Conservation (phyloP, 2,329 filamentous ascomycete genomes). For the Mollisiaceae sp. region DNA sequence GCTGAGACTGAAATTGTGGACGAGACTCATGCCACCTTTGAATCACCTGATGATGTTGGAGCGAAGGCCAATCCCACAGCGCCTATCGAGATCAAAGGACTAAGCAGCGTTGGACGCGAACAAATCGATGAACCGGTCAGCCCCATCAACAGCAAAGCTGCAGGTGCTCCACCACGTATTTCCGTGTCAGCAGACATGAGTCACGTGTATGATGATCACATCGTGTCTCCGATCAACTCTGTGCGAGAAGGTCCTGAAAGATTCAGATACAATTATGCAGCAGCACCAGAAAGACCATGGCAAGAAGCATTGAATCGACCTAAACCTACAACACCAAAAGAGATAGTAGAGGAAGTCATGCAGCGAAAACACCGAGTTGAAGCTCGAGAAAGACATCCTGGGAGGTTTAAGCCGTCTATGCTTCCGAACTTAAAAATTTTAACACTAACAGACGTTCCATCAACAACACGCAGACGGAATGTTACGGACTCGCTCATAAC, state of each 20-base stretch:
- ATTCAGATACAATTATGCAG: constrained; percentile 21
- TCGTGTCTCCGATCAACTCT: not conserved
- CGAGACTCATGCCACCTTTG: constrained; percentile 17
- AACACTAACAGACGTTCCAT: constrained; percentile 28
- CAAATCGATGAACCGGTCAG: not conserved
- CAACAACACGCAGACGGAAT: constrained; percentile 18
- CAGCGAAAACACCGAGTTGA: constrained; percentile 24
- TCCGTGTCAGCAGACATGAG: constrained; percentile 5
- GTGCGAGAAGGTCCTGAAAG: constrained; percentile 20
- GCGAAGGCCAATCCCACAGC: constrained; percentile 13
- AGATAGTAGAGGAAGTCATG: constrained; percentile 22
- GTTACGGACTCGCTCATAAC: constrained; percentile 23
- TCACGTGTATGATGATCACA: not conserved
- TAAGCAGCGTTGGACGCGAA: constrained; percentile 8
- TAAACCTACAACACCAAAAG: constrained; percentile 16
- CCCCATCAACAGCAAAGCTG: not conserved
- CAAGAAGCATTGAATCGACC: constrained; percentile 13
- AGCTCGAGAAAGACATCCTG: constrained; percentile 28
- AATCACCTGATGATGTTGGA: constrained; percentile 27
- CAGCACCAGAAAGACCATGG: constrained; percentile 13
- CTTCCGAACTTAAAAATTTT: constrained; percentile 30
- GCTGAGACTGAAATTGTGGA: not conserved
- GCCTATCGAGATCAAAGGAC: constrained; percentile 16
- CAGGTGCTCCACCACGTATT: constrained; percentile 12
- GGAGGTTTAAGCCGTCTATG: constrained; percentile 29